Percentiles rank a stretch among this genome's conserved stretches.
Conservation (phyloP, 805 yeast species). For the Spathaspora gorwiae region DNA sequence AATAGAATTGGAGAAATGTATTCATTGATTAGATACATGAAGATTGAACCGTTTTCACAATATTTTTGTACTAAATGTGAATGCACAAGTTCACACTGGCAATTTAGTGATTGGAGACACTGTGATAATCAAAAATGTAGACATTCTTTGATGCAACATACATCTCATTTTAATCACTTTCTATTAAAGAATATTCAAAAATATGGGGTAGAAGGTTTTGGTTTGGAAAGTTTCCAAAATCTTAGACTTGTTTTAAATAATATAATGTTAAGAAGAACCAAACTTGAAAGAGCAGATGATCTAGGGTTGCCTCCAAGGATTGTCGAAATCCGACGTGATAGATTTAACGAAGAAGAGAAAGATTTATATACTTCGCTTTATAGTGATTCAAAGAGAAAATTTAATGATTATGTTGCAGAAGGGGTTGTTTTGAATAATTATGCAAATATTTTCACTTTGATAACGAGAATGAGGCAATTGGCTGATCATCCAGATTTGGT, state of each 20-base stretch:
- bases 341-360: conserved; percentile 90
- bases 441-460: conserved; percentile 93
- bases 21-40: conserved; percentile 80
- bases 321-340: conserved; percentile 82
- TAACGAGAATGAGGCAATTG: conserved; percentile 95
- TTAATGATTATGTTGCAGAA: conserved; percentile 88
- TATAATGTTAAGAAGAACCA: conserved; percentile 90
- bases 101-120: conserved; percentile 72
- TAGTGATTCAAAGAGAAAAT: conserved; percentile 80
- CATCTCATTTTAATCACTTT: conserved; percentile 93
- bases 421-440: conserved; percentile 96
- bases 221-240: conserved; percentile 69
- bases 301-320: conserved; percentile 94
- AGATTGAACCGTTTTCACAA: conserved; percentile 78
- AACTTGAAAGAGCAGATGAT: conserved; percentile 95
- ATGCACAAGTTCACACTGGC: conserved; percentile 81
- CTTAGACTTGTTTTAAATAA: conserved; percentile 71
- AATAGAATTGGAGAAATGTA: conserved; percentile 96
- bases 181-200: conserved; percentile 91
- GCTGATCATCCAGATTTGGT: conserved; percentile 99
- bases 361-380: conserved; percentile 86
- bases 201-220: conserved; percentile 77
- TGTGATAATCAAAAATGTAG: conserved; percentile 71
- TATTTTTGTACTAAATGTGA: conserved; percentile 93
- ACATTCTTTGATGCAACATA: conserved; percentile 91